phyloP scores from a whole-genome alignment of 1,284 basidiomycete species.

The Melampsora americana region DNA sequence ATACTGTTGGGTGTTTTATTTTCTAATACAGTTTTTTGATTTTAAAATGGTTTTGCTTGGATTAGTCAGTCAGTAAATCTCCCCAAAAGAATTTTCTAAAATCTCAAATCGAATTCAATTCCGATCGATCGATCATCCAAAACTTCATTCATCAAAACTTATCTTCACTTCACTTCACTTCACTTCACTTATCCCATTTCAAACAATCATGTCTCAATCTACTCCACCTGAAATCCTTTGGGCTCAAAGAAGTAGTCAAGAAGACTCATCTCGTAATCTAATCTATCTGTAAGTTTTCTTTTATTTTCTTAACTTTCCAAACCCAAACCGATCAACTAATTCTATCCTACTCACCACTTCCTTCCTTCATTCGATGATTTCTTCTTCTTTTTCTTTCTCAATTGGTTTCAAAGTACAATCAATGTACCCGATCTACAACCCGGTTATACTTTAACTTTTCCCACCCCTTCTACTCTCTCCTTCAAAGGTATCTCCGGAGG shows the following conservation, averaged over 20 bases:
- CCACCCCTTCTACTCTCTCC: conserved; percentile 23
- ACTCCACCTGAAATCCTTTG: conserved; percentile 34
- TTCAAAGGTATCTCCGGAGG: conserved; percentile 27
- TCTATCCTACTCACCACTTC: neutral
- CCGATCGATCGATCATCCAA: no score
- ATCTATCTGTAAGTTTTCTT: conserved; percentile 31
- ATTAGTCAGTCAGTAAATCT: no score
- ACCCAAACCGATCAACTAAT: neutral
- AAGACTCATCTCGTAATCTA: conserved; percentile 15
- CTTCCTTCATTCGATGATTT: neutral
- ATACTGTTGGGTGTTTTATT: no score
- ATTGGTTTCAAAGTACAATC: conserved; percentile 14
- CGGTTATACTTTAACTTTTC: conserved; percentile 24
- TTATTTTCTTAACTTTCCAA: neutral
- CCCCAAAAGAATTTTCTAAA: no score
- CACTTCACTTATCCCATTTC: no score
- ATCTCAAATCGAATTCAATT: no score
- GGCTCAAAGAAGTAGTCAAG: conserved; percentile 38
- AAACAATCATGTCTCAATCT: neutral
- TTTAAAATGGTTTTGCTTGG: no score
- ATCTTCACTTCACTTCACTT: no score
- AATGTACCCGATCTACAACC: conserved; percentile 35
- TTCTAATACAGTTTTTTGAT: no score
- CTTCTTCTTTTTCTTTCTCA: no score
- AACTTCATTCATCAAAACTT: no score